Conservation (phyloP, 2,329 filamentous ascomycete genomes). For the Venturia aucupariae region DNA sequence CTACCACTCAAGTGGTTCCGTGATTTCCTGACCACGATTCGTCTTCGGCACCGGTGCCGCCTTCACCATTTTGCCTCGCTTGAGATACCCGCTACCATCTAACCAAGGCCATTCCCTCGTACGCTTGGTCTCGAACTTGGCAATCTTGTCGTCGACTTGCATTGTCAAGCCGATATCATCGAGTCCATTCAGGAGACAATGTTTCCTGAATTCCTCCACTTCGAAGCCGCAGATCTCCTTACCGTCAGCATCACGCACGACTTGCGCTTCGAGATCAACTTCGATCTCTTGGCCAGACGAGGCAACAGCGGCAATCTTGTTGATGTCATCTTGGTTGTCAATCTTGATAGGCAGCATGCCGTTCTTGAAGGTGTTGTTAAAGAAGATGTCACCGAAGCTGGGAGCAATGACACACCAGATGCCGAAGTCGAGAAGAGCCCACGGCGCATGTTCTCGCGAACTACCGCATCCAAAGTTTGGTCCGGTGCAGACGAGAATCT, state of each 20-base stretch:
- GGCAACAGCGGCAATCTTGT: conserved; percentile 67
- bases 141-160: conserved; percentile 84
- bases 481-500: conserved; percentile 86
- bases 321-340: conserved; percentile 54
- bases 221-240: conserved; percentile 70
- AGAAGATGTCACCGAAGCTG: conserved; percentile 87
- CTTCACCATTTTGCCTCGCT: conserved; percentile 47
- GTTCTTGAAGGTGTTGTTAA: conserved; percentile 99
- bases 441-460: conserved; percentile 90
- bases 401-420: conserved; percentile 90
- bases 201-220: conserved; percentile 87
- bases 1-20: conserved; percentile 83
- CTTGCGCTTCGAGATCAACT: conserved; percentile 77
- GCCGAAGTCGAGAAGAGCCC: conserved; percentile 93
- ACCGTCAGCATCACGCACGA: conserved; percentile 67
- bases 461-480: conserved; percentile 92
- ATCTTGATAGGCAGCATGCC: conserved; percentile 89
- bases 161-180: conserved; percentile 95
- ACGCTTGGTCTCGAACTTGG: conserved; percentile 69
- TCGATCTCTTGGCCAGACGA: conserved; percentile 74
- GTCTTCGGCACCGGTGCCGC: conserved; percentile 72
- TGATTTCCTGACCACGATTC: conserved; percentile 74
- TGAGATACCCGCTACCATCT: conserved; percentile 75
- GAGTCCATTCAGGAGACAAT: conserved; percentile 85
- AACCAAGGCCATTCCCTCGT: conserved; percentile 79